Base-by-base conservation (phyloP, 805 yeast genomes). In the Komagataella mondaviorum region DNA sequence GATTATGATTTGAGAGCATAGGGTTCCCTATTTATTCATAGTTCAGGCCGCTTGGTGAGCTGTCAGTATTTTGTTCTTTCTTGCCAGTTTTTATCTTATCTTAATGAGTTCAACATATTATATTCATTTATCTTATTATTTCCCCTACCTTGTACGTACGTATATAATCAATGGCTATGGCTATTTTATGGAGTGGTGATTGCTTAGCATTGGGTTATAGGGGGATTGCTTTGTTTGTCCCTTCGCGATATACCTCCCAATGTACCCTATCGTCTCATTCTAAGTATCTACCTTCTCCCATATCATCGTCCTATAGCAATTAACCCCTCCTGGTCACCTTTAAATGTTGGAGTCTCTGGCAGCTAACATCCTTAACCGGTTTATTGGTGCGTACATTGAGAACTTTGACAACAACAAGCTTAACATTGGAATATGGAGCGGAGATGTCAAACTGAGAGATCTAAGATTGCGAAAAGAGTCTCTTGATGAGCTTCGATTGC, bases 341-440 rank as follows among this genome's bases (percentile, higher is more conserved):
- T 30, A 30, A 8, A 81, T 81, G 88, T 74, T 81, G 59, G 88
- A 81, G 61, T 79, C 85, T 2, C 64, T 82, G 20, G 86, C 79
- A 12, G 86, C 88, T 14, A 74, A 75, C 46, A 69, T 82, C 45
- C 70, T 82, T 54, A 82, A 82, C 61, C 62, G 84, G 56, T 73
- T 81, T 53, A 63, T 82, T 59, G 88, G 88, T 1, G 72, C 80
- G 30, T 88, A 89, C 64, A 89, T 91, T 49, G 96, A 95, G 68
- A 87, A 95, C 67, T 93, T 93, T 65, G 99, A 93, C 68, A 89
- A 98, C 16, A 87, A 86, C 57, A 96, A 93, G 62, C 71, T 93
- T 60, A 90, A 93, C 59, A 90, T 93, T 51, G 99, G 98, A 4
- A 89, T 93, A 39, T 90, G 98, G 96, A 80, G 89, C 60, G 99